Evolutionary conservation across 768 basidiomycete species (phyloP).

Genomic region (Antrodiella citrinella): DNA sequence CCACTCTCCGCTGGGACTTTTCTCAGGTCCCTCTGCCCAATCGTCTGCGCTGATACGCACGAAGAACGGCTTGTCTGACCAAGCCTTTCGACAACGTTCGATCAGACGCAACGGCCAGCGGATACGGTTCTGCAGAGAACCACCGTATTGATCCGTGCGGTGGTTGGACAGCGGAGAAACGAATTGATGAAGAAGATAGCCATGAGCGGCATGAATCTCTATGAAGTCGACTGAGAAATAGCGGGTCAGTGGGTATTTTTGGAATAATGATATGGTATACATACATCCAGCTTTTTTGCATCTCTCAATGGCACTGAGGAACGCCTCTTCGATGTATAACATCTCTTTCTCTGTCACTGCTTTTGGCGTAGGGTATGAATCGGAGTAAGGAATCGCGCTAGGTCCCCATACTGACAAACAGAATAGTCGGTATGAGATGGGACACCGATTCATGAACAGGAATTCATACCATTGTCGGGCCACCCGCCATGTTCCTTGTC

Average conservation of each 20-base stretch:
- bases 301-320: slow-evolving; percentile 42
- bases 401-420: slow-evolving; percentile 49
- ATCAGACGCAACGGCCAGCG: slow-evolving; percentile 57
- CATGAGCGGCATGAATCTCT: slow-evolving; percentile 69
- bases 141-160: slow-evolving; percentile 67
- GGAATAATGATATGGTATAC: slow-evolving; percentile 17
- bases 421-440: neutral
- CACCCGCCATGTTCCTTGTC: slow-evolving; percentile 54
- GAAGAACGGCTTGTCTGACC: slow-evolving; percentile 63
- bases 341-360: slow-evolving; percentile 50
- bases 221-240: slow-evolving; percentile 50
- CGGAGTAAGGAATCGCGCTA: slow-evolving; percentile 46
- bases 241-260: neutral
- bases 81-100: slow-evolving; percentile 41
- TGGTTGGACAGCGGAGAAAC: slow-evolving; percentile 68
- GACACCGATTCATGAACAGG: neutral
- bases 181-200: slow-evolving; percentile 61
- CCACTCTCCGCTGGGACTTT: slow-evolving; percentile 45
- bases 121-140: slow-evolving; percentile 64
- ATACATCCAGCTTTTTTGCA: slow-evolving; percentile 56
- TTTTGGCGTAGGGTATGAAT: slow-evolving; percentile 47
- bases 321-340: slow-evolving; percentile 51
- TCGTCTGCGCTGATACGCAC: slow-evolving; percentile 49
- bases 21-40: slow-evolving; percentile 47
- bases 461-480: slow-evolving; percentile 47